Evolutionary conservation across 108 stramenopile species (phyloP).

Genomic region (Bacterosira constricta): DNA sequence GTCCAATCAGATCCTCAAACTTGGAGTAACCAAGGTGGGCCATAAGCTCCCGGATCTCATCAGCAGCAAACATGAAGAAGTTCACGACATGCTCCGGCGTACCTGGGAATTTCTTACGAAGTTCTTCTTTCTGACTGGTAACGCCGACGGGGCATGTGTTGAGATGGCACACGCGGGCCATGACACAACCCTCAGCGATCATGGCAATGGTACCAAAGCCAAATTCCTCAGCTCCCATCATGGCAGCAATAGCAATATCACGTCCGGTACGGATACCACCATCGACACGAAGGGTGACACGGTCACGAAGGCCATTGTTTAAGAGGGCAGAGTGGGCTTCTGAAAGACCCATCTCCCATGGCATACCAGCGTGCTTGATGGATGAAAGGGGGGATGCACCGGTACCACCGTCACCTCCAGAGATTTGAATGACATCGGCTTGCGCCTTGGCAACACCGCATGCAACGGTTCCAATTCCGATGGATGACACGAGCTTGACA

Average conservation of each 20-base stretch:
- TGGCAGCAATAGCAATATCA: slow-evolving; percentile 89
- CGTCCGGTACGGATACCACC: slow-evolving; percentile 93
- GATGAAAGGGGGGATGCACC: slow-evolving; percentile 92
- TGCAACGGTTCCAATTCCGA: slow-evolving; percentile 96
- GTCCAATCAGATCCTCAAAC: slow-evolving; percentile 93
- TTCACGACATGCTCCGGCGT: slow-evolving; percentile 97
- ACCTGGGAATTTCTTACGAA: slow-evolving; percentile 94
- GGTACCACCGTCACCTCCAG: slow-evolving; percentile 93
- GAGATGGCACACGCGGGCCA: slow-evolving; percentile 96
- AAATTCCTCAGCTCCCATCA: slow-evolving; percentile 93
- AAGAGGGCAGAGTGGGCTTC: slow-evolving; percentile 92
- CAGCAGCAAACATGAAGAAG: slow-evolving; percentile 95
- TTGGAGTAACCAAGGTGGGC: slow-evolving; percentile 92
- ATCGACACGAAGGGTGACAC: slow-evolving; percentile 89
- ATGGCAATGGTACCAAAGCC: slow-evolving; percentile 96
- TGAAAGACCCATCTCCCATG: slow-evolving; percentile 93
- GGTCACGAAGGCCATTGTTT: slow-evolving; percentile 87
- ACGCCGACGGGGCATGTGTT: slow-evolving; percentile 97
- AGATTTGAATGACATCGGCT: slow-evolving; percentile 95
- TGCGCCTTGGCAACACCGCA: slow-evolving; percentile 96
- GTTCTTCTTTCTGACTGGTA: slow-evolving; percentile 95
- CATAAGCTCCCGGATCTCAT: slow-evolving; percentile 86
- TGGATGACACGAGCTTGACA: slow-evolving; percentile 97
- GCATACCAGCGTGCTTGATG: slow-evolving; percentile 92
- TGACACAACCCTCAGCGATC: slow-evolving; percentile 95